A percentile compares a stretch with the other conserved stretches of the same genome.
These are phyloP conservation scores for Coemansia sp. DNA, from an alignment of 192 early-diverging fungal species.

Conservation along the genomic window DNA sequence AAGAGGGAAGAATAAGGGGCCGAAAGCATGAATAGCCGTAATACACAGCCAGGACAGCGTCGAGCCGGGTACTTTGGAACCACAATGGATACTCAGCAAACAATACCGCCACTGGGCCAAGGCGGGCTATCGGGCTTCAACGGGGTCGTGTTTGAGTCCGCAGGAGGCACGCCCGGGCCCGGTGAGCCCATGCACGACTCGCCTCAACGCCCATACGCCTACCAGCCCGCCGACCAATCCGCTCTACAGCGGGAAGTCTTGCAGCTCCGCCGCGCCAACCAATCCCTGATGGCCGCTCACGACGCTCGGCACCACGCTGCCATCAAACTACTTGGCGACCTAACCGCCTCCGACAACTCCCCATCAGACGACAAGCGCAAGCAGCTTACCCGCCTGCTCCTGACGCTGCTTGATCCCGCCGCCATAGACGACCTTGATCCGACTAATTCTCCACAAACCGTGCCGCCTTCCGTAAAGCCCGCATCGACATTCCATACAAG, in stretches of 20 bases:
- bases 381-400: conserved; percentile 29
- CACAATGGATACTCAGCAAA: conserved; percentile 9
- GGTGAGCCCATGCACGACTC: conserved; percentile 8
- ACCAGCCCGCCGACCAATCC: neutral
- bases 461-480: neutral
- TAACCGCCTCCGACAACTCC: conserved; percentile 8
- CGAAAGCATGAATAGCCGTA: conserved; percentile 10
- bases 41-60: conserved; percentile 9
- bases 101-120: conserved; percentile 13
- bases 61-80: conserved; percentile 10
- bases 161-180: neutral
- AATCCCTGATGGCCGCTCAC: conserved; percentile 13
- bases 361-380: conserved; percentile 3
- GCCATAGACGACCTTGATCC: conserved; percentile 3
- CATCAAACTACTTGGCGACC: conserved; percentile 19
- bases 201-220: conserved; percentile 4
- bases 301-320: conserved; percentile 25
- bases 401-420: conserved; percentile 24
- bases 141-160: conserved; percentile 36
- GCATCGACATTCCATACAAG: conserved; percentile 1
- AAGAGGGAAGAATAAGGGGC: neutral
- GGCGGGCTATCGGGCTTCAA: conserved; percentile 33
- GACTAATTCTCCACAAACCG: neutral
- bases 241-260: conserved; percentile 27
- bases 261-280: conserved; percentile 29